Evolutionary conservation across 352 stramenopile genomes (phyloP), one percentile per base, ranked within the genome.

Genomic region (Phytophthora hybrid): DNA sequence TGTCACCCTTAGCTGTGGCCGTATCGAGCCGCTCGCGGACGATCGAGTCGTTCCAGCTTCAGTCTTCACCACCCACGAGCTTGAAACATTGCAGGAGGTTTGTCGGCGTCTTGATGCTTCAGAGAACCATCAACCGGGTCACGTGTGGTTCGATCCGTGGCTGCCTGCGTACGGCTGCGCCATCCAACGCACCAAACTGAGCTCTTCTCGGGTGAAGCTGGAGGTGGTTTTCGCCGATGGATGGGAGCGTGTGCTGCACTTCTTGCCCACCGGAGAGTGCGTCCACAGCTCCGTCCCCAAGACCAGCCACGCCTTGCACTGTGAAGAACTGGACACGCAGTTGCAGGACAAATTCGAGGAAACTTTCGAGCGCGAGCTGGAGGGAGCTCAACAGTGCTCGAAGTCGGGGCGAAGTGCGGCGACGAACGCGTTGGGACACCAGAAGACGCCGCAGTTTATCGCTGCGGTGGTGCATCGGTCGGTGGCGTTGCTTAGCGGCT

Each of bases 361-460:
- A 26, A 34, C 13, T 0, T 73, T 89, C 21, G 16, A 13, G 2
- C 10, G 18, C 0, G 47, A 81, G 51, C 54, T 89, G 31, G 18
- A 39, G 1, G 56, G 82, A 58, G 84, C 74, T 2, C 63, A 80
- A 41, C 6, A 26, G 10, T 19, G 63, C 5, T 86, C 54, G 21
- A 71, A 71, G 0, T 72, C 41, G 0, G 52, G 74, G 13, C 74
- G 81, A 31, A 89, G 71, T 53, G 82, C 81, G 18, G 63, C 61
- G 7, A 53, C 8, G 7, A 74, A 78, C 5, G 51, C 68, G 8
- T 60, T 80, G 2, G 76, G 74, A 3, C 77, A 89, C 44, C 83
- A 89, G 46, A 90, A 87, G 71, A 90, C 82, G 0, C 83, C 82
- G n/a, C 71, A 85, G 39, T 90, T 91, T n/a, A 83, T 89, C 14